These are phyloP conservation scores for Wickerhamiella sorbophila DNA, from an alignment of 805 yeast genomes.

Conservation along the genomic window DNA sequence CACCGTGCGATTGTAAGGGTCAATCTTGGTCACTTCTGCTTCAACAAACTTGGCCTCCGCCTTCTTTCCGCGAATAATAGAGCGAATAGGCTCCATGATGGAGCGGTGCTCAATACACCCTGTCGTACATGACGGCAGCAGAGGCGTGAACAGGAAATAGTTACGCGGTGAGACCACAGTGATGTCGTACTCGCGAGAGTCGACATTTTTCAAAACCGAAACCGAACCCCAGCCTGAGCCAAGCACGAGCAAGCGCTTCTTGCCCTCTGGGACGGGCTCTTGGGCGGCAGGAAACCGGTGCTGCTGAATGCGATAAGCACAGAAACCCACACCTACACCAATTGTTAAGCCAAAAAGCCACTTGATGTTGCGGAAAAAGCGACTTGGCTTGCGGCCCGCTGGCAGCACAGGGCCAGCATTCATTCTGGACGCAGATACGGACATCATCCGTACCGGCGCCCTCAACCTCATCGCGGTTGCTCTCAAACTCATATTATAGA, in stretches of 20 bases:
- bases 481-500: too few relatives aligned
- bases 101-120: slow-evolving; percentile 84
- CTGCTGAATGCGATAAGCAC: slow-evolving; percentile 38
- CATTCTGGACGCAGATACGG: background rate
- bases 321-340: slow-evolving; percentile 37
- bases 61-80: slow-evolving; percentile 62
- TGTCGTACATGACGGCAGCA: slow-evolving; percentile 86
- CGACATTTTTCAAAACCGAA: slow-evolving; percentile 68
- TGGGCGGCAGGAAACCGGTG: slow-evolving; percentile 27
- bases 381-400: background rate
- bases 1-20: slow-evolving; percentile 52
- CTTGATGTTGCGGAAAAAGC: slow-evolving; percentile 2
- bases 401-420: background rate
- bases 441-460: background rate
- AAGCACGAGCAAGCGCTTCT: slow-evolving; percentile 58
- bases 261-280: slow-evolving; percentile 37
- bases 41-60: slow-evolving; percentile 72
- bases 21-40: slow-evolving; percentile 79
- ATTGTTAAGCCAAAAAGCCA: slow-evolving; percentile 8
- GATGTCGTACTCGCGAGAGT: slow-evolving; percentile 77
- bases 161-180: slow-evolving; percentile 87
- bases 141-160: slow-evolving; percentile 91
- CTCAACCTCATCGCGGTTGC: background rate
- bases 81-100: slow-evolving; percentile 84
- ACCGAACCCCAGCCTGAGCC: slow-evolving; percentile 91